Evolutionary conservation across 2,329 filamentous ascomycete species (phyloP), one percentile per base, ranked within the genome.

Genomic region (Metarhizium guizhouense): DNA sequence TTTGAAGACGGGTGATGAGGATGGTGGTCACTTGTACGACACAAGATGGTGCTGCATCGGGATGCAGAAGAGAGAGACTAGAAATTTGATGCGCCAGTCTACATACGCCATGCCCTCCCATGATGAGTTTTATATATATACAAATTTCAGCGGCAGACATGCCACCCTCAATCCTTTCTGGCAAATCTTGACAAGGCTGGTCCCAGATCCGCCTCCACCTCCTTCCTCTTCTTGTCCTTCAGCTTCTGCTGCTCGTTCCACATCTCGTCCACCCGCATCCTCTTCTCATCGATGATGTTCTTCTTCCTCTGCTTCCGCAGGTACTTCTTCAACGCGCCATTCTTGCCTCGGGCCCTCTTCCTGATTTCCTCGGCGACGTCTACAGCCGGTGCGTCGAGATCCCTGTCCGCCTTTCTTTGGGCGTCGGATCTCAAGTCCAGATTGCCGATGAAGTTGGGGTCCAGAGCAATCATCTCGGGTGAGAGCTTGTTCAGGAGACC

Each of bases 261-360:
- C 68, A 96, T 77, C 72, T 91, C 89, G 70, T 96, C 89, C 51
- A 92, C 86, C 68, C 86, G 85, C 70, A 96, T 73, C 67, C 88
- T 86, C 81, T 93, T 92, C 79, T 96, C 94, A 76, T 99, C 94
- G 69, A 99, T 91, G 56, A 99, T 83, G 70, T 97, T 97, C 79
- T 87, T 90, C 66, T 87, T 86, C 49, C 90, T 85, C 75, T 94
- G 92, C 83, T 97, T 97, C 62, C 94, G 79, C 66, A 97, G 72
- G 68, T 95, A 92, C 70, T 92, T 91, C 67, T 90, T 85, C 60
- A 97, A 74, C 57, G 88, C 88, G 63, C 87, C 91, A 68, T 95
- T 99, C 79, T 92, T 90, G 54, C 94, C 94, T 56, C 93, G 79
- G 18, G 89, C 90, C 55, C 87, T 81, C 69, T 96, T 94, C 72